Percentiles rank a stretch among this genome's conserved stretches.
Conservation (phyloP, 2,329 filamentous ascomycete genomes). For the Botrytis deweyae region DNA sequence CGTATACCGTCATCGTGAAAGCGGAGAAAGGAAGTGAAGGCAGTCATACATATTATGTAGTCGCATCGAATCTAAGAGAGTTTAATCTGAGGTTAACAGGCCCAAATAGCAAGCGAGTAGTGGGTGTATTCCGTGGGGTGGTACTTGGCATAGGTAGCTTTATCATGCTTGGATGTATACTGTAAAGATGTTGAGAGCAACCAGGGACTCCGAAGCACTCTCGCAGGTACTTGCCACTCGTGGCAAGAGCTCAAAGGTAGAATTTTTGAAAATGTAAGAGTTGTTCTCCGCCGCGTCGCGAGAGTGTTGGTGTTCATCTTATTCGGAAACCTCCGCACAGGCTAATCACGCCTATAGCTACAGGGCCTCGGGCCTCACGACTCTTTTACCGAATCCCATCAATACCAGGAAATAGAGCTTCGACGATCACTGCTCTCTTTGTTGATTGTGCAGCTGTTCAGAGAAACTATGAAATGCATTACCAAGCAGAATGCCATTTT, state of each 20-base stretch:
- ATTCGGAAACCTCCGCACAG: neutral
- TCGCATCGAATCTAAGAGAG: neutral
- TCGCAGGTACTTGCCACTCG: neutral
- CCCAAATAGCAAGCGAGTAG: neutral
- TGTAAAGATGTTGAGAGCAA: neutral
- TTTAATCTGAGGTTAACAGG: neutral
- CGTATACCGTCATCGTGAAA: neutral
- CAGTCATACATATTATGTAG: neutral
- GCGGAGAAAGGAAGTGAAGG: neutral
- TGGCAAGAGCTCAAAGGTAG: neutral
- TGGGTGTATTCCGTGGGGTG: neutral
- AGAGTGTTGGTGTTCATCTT: neutral
- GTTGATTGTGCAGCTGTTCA: neutral
- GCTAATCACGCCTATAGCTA: neutral
- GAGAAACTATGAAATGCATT: neutral
- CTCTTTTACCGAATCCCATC: neutral
- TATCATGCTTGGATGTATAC: neutral
- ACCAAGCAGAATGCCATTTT: neutral
- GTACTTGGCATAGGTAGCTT: neutral
- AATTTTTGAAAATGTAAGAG: neutral
- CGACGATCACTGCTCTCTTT: neutral
- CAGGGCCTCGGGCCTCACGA: neutral
- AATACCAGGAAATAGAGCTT: neutral
- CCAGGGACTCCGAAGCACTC: neutral
- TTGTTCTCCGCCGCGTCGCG: neutral